Percentiles rank a stretch among this genome's conserved stretches.
Conservation (phyloP, 768 basidiomycete species). For the Macrocybe gigantea region DNA sequence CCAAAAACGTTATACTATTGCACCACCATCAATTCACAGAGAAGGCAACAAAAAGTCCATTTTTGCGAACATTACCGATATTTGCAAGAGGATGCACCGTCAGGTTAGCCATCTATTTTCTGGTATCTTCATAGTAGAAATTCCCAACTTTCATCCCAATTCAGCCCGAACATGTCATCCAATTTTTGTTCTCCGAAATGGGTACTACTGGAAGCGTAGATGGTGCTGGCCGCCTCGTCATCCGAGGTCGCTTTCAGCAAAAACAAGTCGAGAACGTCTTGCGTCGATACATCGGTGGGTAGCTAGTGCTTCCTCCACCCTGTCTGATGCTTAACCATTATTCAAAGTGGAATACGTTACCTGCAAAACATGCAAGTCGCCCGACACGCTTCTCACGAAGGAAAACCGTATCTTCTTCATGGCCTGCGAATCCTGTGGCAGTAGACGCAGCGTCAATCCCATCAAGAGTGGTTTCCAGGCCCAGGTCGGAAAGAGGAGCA, state of each 20-base stretch:
- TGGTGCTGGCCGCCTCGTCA: constrained; percentile 85
- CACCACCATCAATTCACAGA: constrained; percentile 87
- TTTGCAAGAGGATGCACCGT: constrained; percentile 98
- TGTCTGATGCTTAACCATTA: not conserved
- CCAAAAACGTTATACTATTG: constrained; percentile 95
- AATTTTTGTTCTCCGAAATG: constrained; percentile 96
- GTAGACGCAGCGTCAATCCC: constrained; percentile 84
- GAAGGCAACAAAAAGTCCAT: constrained; percentile 98
- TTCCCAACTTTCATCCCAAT: not conserved
- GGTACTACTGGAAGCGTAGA: constrained; percentile 97
- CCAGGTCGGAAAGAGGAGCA: constrained; percentile 84
- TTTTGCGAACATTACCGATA: constrained; percentile 95
- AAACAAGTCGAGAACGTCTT: constrained; percentile 98
- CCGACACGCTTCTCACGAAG: constrained; percentile 93
- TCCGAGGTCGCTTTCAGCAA: constrained; percentile 97
- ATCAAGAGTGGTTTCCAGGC: constrained; percentile 99
- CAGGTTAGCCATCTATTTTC: constrained; percentile 28
- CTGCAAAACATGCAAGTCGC: constrained; percentile 99
- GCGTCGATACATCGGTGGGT: constrained; percentile 90
- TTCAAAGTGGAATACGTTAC: constrained; percentile 91
- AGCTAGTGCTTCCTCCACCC: not conserved
- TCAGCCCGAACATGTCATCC: constrained; percentile 94
- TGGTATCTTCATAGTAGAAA: not conserved
- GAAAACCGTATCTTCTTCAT: constrained; percentile 99
- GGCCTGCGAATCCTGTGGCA: constrained; percentile 88